phyloP scores from a whole-genome alignment of 345 rosid genomes.

The Pistacia atlantica region DNA sequence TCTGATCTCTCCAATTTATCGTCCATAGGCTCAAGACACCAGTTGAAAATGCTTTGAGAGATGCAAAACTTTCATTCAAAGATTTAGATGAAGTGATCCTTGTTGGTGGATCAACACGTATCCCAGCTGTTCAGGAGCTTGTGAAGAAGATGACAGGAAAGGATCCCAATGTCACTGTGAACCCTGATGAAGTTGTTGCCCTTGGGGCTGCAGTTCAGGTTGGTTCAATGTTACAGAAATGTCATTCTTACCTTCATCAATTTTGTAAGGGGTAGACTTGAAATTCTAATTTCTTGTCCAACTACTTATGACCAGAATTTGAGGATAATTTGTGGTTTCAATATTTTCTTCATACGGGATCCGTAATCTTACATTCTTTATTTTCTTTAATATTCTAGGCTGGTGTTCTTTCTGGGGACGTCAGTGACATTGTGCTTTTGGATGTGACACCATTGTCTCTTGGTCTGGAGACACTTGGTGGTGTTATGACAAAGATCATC shows the following conservation, averaged over 20 bases:
- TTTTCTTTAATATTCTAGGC: slow-evolving; percentile 52
- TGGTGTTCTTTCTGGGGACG: slow-evolving; percentile 93
- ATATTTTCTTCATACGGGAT: too few relatives aligned
- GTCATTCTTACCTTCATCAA: slow-evolving; percentile 25
- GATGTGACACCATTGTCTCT: slow-evolving; percentile 74
- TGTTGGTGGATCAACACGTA: slow-evolving; percentile 97
- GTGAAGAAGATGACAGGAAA: slow-evolving; percentile 86
- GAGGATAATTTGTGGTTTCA: too few relatives aligned
- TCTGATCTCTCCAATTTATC: not conserved
- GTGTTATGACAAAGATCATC: slow-evolving; percentile 97
- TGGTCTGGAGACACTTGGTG: slow-evolving; percentile 96
- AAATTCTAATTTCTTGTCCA: too few relatives aligned
- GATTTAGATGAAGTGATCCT: slow-evolving; percentile 94
- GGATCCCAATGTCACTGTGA: slow-evolving; percentile 93
- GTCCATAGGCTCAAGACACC: slow-evolving; percentile 72
- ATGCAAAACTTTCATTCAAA: slow-evolving; percentile 80
- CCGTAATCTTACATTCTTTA: slow-evolving; percentile 16
- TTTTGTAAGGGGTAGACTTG: not conserved
- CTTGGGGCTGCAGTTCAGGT: slow-evolving; percentile 95
- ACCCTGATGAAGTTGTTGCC: slow-evolving; percentile 97
- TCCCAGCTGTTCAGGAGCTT: slow-evolving; percentile 89
- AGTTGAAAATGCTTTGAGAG: slow-evolving; percentile 79
- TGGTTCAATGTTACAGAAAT: not conserved
- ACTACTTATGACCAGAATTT: too few relatives aligned
- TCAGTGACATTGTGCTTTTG: slow-evolving; percentile 85